These are phyloP conservation scores for Trichoderma sp. DNA, from an alignment of 2,329 filamentous ascomycete genomes.

Conservation along the genomic window DNA sequence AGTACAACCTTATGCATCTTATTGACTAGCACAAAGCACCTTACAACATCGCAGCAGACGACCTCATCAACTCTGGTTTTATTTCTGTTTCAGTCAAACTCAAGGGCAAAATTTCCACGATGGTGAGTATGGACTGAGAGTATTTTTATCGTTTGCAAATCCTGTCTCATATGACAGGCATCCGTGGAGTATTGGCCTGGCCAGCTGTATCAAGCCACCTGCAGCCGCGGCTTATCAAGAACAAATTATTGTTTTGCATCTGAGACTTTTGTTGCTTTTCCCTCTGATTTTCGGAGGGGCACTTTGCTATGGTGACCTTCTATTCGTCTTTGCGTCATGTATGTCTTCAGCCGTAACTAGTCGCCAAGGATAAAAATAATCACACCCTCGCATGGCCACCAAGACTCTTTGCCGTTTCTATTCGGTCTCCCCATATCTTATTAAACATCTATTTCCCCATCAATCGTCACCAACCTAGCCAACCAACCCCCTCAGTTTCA, in stretches of 20 bases:
- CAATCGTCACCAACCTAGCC: not conserved
- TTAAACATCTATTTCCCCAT: not conserved
- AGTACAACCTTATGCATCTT: not conserved
- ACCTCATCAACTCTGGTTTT: not conserved
- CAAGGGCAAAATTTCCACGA: not conserved
- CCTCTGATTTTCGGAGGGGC: not conserved
- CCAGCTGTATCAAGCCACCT: not conserved
- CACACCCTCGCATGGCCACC: not conserved
- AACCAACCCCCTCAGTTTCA: not conserved
- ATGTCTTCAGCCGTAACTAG: not conserved
- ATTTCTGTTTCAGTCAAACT: not conserved
- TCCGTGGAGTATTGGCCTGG: not conserved
- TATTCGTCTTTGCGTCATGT: not conserved
- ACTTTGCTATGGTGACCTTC: not conserved
- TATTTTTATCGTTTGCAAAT: not conserved
- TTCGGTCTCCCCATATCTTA: not conserved
- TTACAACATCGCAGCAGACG: not conserved
- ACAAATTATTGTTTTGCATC: conserved; percentile 4
- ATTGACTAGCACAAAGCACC: not conserved
- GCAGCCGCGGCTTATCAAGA: conserved; percentile 11
- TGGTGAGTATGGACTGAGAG: not conserved
- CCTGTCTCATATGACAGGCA: not conserved
- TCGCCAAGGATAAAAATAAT: conserved; percentile 1
- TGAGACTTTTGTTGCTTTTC: not conserved
- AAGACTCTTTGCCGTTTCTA: not conserved